Evolutionary conservation across 2,329 filamentous ascomycete species (phyloP), one percentile per base, ranked within the genome.

Genomic region (Arachnomyces sp.): DNA sequence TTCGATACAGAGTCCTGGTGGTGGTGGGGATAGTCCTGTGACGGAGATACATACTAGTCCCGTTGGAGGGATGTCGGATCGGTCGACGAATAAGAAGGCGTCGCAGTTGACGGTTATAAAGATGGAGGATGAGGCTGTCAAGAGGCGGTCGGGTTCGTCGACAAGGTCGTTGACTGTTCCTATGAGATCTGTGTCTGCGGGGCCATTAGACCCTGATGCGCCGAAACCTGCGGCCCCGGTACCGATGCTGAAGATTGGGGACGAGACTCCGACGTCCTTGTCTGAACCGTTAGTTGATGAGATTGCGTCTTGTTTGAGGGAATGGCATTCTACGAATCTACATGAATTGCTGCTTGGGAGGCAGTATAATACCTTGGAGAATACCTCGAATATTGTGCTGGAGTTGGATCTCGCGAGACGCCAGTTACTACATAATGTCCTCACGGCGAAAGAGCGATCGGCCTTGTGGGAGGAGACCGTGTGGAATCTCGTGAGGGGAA

Each of bases 261-360:
- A 98, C 57, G 92, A 98, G 67, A 94, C 88, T 2, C 86, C 89
- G 1, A 94, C 87, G 0, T 95, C 88, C 4, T 72, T 77, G 12
- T 81, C 84, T 7, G 93, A 98, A 60, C 92, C 92, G 2, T 66
- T 98, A 45, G 89, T 98, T 16, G 92, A 98, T 63, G 92, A 98
- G 62, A 96, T 98, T 53, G 89, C 92, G 11, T 95, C 89, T 3
- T 98, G 92, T 59, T 67, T 98, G 47, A 79, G 92, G 52, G 92
- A 98, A 73, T 98, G 92, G 93, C 90, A 98, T 66, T 94, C 92
- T 14, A 94, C 89, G 13, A 93, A 95, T 57, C 73, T 98, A 12
- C 93, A 98, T 65, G 87, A 94, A 58, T 72, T 96, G 16, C 74
- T 98, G 1, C 75, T 98, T 7, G 79, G 80, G 14, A 77, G 87